phyloP scores from a whole-genome alignment of 345 rosid species.

The Kernera saxatilis region DNA sequence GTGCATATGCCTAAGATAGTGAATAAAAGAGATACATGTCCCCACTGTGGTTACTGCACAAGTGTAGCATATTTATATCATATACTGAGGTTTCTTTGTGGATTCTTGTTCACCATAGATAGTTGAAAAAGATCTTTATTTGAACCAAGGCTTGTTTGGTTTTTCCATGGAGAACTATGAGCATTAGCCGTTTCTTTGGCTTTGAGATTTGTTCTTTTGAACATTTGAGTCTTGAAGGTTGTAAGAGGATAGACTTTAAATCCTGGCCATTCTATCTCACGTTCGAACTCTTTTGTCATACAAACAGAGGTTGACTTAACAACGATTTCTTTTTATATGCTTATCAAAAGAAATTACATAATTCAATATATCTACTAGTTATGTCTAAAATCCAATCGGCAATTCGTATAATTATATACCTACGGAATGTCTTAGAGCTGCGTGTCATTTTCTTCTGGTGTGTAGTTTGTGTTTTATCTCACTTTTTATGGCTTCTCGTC shows the following conservation, averaged over 20 bases:
- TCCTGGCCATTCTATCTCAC: background rate
- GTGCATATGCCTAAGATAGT: conserved; percentile 16
- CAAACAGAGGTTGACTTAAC: background rate
- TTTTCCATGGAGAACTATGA: too few relatives aligned
- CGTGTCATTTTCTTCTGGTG: background rate
- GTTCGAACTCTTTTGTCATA: background rate
- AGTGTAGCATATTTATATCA: background rate
- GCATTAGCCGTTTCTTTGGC: too few relatives aligned
- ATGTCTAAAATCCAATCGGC: background rate
- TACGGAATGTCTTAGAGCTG: background rate
- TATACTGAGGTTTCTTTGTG: background rate
- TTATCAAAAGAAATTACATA: background rate
- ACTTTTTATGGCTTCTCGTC: conserved; percentile 38
- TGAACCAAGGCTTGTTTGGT: background rate
- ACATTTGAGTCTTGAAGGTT: background rate
- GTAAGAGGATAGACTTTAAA: background rate
- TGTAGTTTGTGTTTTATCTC: conserved; percentile 27
- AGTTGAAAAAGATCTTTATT: background rate
- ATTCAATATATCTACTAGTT: background rate
- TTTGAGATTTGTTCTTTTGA: background rate
- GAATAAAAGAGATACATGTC: conserved; percentile 19
- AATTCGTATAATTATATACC: conserved; percentile 7
- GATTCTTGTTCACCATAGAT: background rate
- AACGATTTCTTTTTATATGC: background rate
- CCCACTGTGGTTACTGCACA: background rate